phyloP scores from a whole-genome alignment of 768 basidiomycete species.

The Lactarius akahatsu region DNA sequence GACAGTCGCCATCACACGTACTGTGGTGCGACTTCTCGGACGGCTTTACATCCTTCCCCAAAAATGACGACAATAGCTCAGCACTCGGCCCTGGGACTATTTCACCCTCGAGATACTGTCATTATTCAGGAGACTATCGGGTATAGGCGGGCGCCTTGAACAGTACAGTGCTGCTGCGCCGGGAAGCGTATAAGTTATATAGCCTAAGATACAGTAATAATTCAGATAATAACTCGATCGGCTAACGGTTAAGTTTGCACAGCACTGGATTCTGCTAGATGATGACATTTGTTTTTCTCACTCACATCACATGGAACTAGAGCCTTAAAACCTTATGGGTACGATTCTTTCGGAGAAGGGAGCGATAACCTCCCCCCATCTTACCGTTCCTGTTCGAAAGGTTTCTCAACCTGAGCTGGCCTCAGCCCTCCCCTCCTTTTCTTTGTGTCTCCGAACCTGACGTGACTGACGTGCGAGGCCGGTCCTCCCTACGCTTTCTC shows the following conservation, averaged over 20 bases:
- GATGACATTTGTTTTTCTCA: not conserved
- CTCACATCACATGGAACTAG: not conserved
- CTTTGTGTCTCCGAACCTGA: slow-evolving; percentile 2
- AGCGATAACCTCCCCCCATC: not conserved
- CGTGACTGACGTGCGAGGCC: slow-evolving; percentile 1
- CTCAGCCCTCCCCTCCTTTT: slow-evolving; percentile 7
- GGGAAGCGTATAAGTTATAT: not conserved
- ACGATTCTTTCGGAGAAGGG: not conserved
- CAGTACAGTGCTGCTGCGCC: not conserved
- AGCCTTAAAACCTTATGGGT: not conserved
- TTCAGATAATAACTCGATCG: not conserved
- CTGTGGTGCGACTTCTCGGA: not conserved
- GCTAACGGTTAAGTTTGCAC: not conserved
- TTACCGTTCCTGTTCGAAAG: not conserved
- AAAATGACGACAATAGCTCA: not conserved
- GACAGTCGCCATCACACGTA: not conserved
- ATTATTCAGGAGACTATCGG: not conserved
- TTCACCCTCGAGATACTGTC: not conserved
- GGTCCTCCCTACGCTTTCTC: slow-evolving; percentile 5
- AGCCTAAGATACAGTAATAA: not conserved
- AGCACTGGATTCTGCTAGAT: not conserved
- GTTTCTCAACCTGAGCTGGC: slow-evolving; percentile 23
- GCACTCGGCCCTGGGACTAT: not conserved
- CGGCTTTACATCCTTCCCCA: not conserved
- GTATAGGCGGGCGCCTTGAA: not conserved